Evolutionary conservation across 441 rosid genomes (phyloP), one percentile per base, ranked within the genome.

Genomic region (Eruca vesicaria): DNA sequence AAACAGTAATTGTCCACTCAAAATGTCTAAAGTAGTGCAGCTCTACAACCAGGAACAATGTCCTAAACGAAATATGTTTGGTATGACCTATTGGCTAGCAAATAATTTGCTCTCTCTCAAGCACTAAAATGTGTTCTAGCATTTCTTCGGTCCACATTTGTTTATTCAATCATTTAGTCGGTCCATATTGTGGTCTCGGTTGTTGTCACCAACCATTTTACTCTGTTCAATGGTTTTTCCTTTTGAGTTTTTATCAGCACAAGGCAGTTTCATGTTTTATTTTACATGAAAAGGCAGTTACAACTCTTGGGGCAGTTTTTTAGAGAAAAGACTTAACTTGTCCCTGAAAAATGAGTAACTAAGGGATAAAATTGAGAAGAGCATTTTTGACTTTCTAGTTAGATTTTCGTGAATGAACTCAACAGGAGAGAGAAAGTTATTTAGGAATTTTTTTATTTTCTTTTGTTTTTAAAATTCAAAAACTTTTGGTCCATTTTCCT

Each of bases 171-270:
- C 18, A 43, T 43, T 41, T 43, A 1, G 18, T 43, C 52, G 18
- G 75, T 63, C 59, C 21, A 63, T 57, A 57, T 62, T 38, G 56
- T 15, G 15, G 36, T 36, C 69, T 58, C 9, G 63, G 76, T 48
- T 71, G 76, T 65, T 65, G 48, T 77, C 68, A 71, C 76, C 80
- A 71, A 66, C 65, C 29, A 56, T 71, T 32, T 64, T 58, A 63
- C 45, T 38, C 33, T 14, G 3, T 63, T 32, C 66, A 32, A 45
- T 70, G 55, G 11, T 55, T 9, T 65, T 70, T 70, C 12, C 4
- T 19, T 16, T 64, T 56, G n/a, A n/a, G n/a, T 10, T 33, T 23
- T 23, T 23, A 23, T 1, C 26, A 23, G 1, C 26, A 23, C 26
- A 23, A 23, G 26, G 26, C 26, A 23, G 26, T 23, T 23, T 23